Evolutionary conservation across 169 alveolate genomes (phyloP).

Genomic region (Plasmodium knowlesi): DNA sequence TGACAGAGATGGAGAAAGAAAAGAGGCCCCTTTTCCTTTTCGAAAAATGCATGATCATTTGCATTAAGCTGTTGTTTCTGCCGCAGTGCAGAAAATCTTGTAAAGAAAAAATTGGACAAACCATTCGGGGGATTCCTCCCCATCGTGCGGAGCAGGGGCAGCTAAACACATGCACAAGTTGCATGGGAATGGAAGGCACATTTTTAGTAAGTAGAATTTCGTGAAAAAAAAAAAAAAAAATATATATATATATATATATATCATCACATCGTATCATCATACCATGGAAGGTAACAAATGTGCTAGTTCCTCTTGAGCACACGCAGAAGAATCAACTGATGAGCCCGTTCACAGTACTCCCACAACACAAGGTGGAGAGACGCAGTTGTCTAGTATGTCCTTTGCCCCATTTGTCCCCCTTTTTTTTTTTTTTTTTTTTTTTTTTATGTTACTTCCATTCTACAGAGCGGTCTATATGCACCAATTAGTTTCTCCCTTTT

Average conservation of each 20-base stretch:
- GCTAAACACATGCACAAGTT: background rate
- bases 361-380: background rate
- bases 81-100: background rate
- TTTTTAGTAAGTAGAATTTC: background rate
- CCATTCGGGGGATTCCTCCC: background rate
- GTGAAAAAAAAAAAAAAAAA: background rate
- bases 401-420: background rate
- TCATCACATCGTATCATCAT: background rate
- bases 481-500: background rate
- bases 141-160: background rate
- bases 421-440: background rate
- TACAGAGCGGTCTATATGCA: background rate
- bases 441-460: background rate
- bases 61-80: background rate
- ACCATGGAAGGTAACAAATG: background rate
- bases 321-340: background rate
- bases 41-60: background rate
- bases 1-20: background rate
- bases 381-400: background rate
- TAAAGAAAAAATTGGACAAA: background rate
- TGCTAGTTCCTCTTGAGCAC: background rate
- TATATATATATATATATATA: too few species aligned
- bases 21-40: background rate
- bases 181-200: background rate
- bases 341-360: background rate